Evolutionary conservation across 352 stramenopile genomes (phyloP).

Genomic region (Phytophthora tentaculata): DNA sequence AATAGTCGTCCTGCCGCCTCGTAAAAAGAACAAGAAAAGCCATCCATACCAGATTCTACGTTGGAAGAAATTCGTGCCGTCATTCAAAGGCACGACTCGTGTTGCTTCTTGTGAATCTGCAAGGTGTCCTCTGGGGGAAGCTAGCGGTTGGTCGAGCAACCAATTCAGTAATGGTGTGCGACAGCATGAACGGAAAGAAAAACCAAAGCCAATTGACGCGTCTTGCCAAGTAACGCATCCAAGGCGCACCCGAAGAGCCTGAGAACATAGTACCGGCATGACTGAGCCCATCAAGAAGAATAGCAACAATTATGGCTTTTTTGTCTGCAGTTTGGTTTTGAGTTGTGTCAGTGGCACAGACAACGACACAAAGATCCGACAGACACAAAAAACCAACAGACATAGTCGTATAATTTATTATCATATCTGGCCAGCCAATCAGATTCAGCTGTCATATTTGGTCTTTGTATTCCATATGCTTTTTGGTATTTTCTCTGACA

Average conservation of each 20-base stretch:
- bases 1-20: too few species aligned
- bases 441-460: too few species aligned
- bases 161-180: not conserved
- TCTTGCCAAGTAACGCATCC: not conserved
- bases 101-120: not conserved
- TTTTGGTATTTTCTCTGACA: too few species aligned
- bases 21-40: too few species aligned
- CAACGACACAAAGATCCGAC: too few species aligned
- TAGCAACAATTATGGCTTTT: not conserved
- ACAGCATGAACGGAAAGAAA: not conserved
- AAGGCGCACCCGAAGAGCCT: too few species aligned
- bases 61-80: too few species aligned
- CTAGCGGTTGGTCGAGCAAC: not conserved
- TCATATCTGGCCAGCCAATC: too few species aligned
- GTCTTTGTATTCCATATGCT: too few species aligned
- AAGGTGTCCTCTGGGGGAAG: not conserved
- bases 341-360: not conserved
- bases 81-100: not conserved
- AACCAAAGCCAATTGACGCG: not conserved
- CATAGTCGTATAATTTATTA: too few species aligned
- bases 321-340: not conserved
- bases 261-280: not conserved
- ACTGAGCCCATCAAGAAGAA: not conserved
- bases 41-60: too few species aligned
- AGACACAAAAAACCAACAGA: too few species aligned